These are phyloP conservation scores for Musa beccarii DNA, from an alignment of 176 grass and related monocot species.

Conservation along the genomic window DNA sequence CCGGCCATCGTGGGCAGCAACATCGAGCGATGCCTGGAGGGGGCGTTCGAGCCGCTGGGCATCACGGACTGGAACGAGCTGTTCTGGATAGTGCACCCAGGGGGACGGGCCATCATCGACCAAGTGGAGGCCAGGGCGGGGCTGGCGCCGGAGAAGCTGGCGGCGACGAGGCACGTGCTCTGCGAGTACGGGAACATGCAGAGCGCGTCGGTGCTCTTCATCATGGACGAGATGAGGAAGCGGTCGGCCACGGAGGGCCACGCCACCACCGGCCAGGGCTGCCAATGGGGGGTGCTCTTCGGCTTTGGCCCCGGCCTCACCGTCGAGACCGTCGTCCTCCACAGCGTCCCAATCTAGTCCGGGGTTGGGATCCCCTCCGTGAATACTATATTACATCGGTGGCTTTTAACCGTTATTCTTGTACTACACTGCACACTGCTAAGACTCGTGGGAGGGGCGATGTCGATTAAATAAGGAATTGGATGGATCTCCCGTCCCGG, in stretches of 20 bases:
- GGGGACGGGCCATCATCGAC: background rate
- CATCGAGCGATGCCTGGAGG: background rate
- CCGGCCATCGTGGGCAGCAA: background rate
- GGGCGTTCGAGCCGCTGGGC: background rate
- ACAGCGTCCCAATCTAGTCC: background rate
- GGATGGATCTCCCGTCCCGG: too few species aligned
- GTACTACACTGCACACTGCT: too few species aligned
- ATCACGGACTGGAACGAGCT: background rate
- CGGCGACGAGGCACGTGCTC: background rate
- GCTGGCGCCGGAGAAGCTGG: background rate
- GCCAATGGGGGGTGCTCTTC: background rate
- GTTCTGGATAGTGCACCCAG: constrained; percentile 1
- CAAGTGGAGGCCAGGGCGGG: background rate
- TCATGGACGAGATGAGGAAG: constrained; percentile 2
- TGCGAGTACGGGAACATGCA: background rate
- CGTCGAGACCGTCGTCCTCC: constrained; percentile 1
- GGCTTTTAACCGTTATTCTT: too few species aligned
- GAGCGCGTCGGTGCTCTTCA: background rate
- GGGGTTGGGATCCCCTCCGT: too few species aligned
- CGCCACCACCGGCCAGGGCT: background rate
- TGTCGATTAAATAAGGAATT: too few species aligned
- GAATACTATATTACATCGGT: too few species aligned
- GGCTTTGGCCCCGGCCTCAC: background rate
- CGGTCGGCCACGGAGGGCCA: background rate
- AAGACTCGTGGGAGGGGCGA: too few species aligned